Conservation (phyloP, 345 rosid genomes). For the Hibiscus syriacus region DNA sequence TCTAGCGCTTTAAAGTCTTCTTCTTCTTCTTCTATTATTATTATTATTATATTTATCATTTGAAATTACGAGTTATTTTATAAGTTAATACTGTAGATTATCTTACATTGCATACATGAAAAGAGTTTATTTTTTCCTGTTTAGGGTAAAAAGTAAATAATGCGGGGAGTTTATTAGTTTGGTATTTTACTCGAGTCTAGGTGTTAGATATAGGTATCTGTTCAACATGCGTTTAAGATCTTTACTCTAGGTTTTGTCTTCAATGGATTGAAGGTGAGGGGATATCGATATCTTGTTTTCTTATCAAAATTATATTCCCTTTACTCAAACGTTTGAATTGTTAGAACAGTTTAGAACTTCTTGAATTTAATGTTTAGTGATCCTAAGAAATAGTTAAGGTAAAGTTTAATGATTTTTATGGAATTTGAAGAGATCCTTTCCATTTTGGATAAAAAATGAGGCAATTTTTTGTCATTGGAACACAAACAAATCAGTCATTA, state of each 20-base stretch:
- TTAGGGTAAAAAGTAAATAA: neutral
- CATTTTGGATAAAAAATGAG: neutral
- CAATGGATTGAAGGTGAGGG: neutral
- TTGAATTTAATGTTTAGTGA: neutral
- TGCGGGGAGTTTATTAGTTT: neutral
- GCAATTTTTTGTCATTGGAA: neutral
- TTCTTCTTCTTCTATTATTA: no score
- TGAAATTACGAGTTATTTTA: neutral
- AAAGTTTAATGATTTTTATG: neutral
- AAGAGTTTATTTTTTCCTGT: neutral
- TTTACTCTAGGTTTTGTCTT: neutral
- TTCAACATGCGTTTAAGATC: no score
- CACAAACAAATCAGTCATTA: neutral
- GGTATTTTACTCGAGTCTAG: neutral
- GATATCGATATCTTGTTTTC: neutral
- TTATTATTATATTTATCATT: neutral
- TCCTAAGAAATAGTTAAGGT: neutral
- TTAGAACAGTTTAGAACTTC: neutral
- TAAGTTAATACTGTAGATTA: neutral
- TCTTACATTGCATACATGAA: slow-evolving; percentile 1
- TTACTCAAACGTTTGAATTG: neutral
- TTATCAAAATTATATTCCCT: neutral
- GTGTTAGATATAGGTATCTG: no score
- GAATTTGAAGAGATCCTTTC: neutral
- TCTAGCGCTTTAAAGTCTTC: neutral